Base-by-base conservation (phyloP, 495 filamentous ascomycete species). In the Annulohypoxylon stygium region DNA sequence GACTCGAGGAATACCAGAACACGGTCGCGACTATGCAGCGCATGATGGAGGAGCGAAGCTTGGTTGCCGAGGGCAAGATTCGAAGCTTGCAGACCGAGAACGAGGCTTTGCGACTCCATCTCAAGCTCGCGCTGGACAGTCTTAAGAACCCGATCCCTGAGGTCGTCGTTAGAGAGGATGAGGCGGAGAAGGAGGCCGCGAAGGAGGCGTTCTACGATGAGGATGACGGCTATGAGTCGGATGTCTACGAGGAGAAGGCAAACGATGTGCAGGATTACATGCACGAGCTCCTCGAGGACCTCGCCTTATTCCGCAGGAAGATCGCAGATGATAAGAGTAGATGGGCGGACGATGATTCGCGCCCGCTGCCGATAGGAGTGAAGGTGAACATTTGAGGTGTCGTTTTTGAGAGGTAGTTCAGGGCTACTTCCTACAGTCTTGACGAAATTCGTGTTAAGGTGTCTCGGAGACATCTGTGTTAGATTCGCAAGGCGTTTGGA, bases 21-120 rank as follows among this genome's bases (percentile, higher is more conserved):
- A 88, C 90, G 69, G 94, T 98, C 6, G 85, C 89, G 34, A 88
- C 90, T 51, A 92, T 99, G 90, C 94, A 97, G 80, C 89, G 93
- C 45, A 85, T 95, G 72, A 97, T 97, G 95, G 95, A 98, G 78
- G 96, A 99, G 82, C 90, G 87, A 36, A 88, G 90, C 45, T 89
- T 96, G 79, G 90, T 98, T 4, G 89, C 91, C 59, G 97, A 99
- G 75, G 91, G 90, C 83, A 97, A 97, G 85, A 97, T 99, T 67
- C 86, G 92, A 34, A 91, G 90, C 47, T 80, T 99, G 45, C 89
- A 93, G 78, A 92, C 89, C 2, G 92, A 98, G 83, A 98, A 97
- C 61, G 96, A 98, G 76, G 91, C 94, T 0, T 81, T 98, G 75
- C 86, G 93, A 63, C 84, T 93, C 69, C 97, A 98, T 77, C 80